Conservation (phyloP, 2,329 filamentous ascomycete species). For the Ophioceras dolichostomum region DNA sequence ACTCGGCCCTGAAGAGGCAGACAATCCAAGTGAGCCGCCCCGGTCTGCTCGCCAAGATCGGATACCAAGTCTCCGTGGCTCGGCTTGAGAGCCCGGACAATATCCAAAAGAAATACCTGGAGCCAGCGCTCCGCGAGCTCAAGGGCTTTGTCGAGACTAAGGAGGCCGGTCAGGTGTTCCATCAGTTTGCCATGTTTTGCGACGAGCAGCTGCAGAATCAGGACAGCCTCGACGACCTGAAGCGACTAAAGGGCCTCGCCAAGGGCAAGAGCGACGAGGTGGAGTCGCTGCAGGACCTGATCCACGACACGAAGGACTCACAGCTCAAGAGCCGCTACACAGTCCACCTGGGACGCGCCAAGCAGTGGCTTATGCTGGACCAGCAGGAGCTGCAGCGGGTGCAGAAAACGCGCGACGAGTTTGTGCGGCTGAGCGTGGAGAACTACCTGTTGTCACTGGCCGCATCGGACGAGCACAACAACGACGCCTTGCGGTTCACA, state of each 20-base stretch:
- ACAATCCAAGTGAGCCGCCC: conserved; percentile 60
- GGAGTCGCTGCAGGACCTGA: conserved; percentile 52
- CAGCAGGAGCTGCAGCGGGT: conserved; percentile 75
- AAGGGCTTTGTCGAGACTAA: conserved; percentile 53
- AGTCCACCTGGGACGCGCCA: conserved; percentile 57
- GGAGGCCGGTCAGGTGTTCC: conserved; percentile 79
- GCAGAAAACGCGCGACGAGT: conserved; percentile 62
- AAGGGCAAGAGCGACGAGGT: conserved; percentile 76
- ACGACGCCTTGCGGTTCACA: conserved; percentile 82
- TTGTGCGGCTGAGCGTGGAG: conserved; percentile 78
- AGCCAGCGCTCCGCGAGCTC: conserved; percentile 72
- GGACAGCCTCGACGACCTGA: conserved; percentile 73
- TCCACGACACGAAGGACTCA: conserved; percentile 34
- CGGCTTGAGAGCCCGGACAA: conserved; percentile 81
- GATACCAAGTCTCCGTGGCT: conserved; percentile 79
- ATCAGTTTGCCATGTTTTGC: conserved; percentile 91
- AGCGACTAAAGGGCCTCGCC: conserved; percentile 65
- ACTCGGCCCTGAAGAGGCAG: conserved; percentile 52
- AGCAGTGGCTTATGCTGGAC: conserved; percentile 82
- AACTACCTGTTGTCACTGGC: conserved; percentile 82
- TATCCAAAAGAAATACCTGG: conserved; percentile 78
- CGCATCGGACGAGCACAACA: conserved; percentile 80
- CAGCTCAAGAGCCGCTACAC: conserved; percentile 44
- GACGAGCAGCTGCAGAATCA: conserved; percentile 85
- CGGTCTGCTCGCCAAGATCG: conserved; percentile 76